Evolutionary conservation across 495 filamentous ascomycete genomes (phyloP), one percentile per base, ranked within the genome.

Genomic region (Xylaria nigripes): DNA sequence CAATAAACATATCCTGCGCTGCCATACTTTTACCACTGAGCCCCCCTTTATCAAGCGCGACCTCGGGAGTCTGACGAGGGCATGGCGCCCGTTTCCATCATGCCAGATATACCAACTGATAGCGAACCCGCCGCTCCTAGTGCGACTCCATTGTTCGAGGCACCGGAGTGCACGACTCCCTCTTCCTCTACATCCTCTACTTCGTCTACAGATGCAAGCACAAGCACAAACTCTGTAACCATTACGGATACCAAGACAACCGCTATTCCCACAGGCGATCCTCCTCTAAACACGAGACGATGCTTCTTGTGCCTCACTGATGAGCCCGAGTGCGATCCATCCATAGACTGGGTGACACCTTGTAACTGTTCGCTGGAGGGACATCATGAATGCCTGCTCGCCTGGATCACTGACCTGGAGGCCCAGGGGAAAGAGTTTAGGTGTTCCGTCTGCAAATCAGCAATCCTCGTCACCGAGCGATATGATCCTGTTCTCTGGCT

Each of bases 281-380:
- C 58, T 43, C 52, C 61, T 9, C 54, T 55, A 13, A 61, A 70
- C 55, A 68, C 85, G 23, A 82, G 81, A 30, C 84, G 84, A 70
- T 98, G 93, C 70, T 96, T 89, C 86, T 91, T 98, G 62, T 98
- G 93, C 72, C 87, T 93, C 62, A 78, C 79, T 49, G 88, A 92
- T 58, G 84, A 90, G 57, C 90, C 84, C 21, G 89, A 95, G 58
- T 75, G 78, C 36, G 73, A 81, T 4, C 58, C 64, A 0, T 81
- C 81, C 21, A 66, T 75, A n/a, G 77, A 85, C 63, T 97, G 92
- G 90, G 82, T 87, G 16, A 85, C 80, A 19, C 89, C 93, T 7
- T 98, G 93, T 68, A 85, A 84, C 0, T 98, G 93, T 70, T 86
- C 85, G 19, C 73, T 98, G 29, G 86, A 86, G 48, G 93, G 92